Percentiles rank a stretch among this genome's conserved stretches.
Evolutionary conservation across 768 basidiomycete species (phyloP).

Genomic region (Trametes coccinea): DNA sequence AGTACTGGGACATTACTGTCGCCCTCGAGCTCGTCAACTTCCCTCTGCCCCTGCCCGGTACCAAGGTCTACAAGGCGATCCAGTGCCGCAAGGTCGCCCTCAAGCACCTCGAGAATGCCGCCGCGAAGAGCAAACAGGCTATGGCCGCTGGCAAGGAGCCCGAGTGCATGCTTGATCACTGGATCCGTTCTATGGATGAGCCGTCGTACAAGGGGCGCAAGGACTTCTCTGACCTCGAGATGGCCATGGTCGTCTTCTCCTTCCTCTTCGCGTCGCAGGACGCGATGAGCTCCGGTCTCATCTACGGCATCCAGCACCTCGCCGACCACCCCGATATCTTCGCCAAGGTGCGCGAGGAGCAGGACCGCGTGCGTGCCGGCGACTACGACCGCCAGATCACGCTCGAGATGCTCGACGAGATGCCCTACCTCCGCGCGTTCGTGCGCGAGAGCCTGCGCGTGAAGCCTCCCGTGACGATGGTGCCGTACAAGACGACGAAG

Average conservation of each 20-base stretch:
- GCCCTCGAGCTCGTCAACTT: constrained; percentile 99
- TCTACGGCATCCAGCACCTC: constrained; percentile 95
- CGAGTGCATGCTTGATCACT: constrained; percentile 90
- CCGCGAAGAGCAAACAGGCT: constrained; percentile 72
- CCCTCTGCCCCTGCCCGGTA: constrained; percentile 91
- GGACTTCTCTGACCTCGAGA: constrained; percentile 92
- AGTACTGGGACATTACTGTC: constrained; percentile 94
- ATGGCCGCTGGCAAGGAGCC: constrained; percentile 82
- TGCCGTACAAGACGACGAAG: constrained; percentile 90
- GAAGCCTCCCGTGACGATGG: constrained; percentile 97
- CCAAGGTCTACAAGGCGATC: constrained; percentile 92
- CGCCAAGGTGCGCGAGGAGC: constrained; percentile 88
- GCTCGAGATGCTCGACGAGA: constrained; percentile 86
- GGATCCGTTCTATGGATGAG: constrained; percentile 75
- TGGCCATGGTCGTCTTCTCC: constrained; percentile 95
- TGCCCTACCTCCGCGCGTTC: constrained; percentile 90
- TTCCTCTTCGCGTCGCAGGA: constrained; percentile 98
- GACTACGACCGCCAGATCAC: constrained; percentile 77
- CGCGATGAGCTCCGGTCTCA: constrained; percentile 96
- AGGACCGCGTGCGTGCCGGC: constrained; percentile 77
- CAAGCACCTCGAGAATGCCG: constrained; percentile 77
- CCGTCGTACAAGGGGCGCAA: constrained; percentile 69
- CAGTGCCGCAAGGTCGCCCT: constrained; percentile 87
- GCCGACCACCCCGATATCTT: constrained; percentile 90
- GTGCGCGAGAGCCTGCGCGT: constrained; percentile 92